A percentile compares a stretch with the other conserved stretches of the same genome.
Evolutionary conservation across 805 yeast genomes (phyloP).

Genomic region (Wickerhamiella lipophila): DNA sequence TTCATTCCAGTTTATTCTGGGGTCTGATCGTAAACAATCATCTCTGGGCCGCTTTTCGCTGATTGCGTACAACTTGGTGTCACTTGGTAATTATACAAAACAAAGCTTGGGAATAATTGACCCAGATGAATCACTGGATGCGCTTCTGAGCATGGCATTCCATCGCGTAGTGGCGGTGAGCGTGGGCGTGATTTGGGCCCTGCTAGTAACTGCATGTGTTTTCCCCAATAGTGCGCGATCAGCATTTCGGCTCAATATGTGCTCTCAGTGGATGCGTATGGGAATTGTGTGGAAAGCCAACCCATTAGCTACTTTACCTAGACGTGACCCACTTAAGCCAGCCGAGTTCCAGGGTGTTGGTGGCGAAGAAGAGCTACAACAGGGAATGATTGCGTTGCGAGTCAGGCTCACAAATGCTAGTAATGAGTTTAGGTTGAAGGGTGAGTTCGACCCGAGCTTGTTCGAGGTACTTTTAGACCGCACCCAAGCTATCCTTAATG

Average conservation of each 20-base stretch:
- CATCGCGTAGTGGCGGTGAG: constrained; percentile 65
- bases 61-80: constrained; percentile 66
- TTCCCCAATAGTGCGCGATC: constrained; percentile 68
- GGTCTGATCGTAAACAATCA: constrained; percentile 29
- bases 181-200: constrained; percentile 66
- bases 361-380: constrained; percentile 35
- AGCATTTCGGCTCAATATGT: constrained; percentile 49
- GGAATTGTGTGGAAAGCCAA: constrained; percentile 74
- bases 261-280: constrained; percentile 63
- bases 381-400: constrained; percentile 48
- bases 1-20: constrained; percentile 43
- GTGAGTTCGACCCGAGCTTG: constrained; percentile 45
- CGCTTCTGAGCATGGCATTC: constrained; percentile 41
- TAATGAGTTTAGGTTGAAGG: constrained; percentile 60
- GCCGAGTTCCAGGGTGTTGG: constrained; percentile 21
- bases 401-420: constrained; percentile 56
- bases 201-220: constrained; percentile 49
- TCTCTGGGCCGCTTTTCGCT: constrained; percentile 43
- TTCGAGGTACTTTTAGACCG: constrained; percentile 41
- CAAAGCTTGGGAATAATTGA: constrained; percentile 36
- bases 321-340: constrained; percentile 9
- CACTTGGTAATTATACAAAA: constrained; percentile 32
- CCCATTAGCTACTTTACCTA: constrained; percentile 35
- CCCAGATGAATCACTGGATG: constrained; percentile 2
- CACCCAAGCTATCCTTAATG: constrained; percentile 57